A percentile compares a stretch with the other conserved stretches of the same genome.
Conservation (phyloP, 176 grass and related monocot species). For the Ananas comosus region DNA sequence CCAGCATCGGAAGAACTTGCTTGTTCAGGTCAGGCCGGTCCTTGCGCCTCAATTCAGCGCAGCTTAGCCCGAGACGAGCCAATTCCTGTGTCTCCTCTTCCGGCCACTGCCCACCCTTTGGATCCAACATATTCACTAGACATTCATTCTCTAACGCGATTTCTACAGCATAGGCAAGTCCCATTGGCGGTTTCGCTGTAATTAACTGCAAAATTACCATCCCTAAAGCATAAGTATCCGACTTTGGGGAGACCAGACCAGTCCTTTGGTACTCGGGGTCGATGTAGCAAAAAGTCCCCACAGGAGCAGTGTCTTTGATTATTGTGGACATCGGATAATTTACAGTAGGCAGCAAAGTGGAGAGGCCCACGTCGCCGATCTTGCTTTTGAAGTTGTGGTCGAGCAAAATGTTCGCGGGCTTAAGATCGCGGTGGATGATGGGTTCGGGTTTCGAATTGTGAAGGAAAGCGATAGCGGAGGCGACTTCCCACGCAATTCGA, state of each 20-base stretch:
- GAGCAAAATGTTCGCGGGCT: constrained; percentile 88
- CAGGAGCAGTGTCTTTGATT: constrained; percentile 1
- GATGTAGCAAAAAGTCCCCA: constrained; percentile 13
- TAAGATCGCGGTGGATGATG: constrained; percentile 90
- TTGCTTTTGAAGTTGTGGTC: constrained; percentile 66
- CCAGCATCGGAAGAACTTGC: constrained; percentile 40
- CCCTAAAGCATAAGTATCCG: constrained; percentile 59
- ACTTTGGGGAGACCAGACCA: constrained; percentile 50
- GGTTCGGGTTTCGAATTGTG: constrained; percentile 63
- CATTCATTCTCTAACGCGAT: constrained; percentile 35
- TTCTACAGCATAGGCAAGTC: constrained; percentile 49
- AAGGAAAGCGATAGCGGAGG: constrained; percentile 45
- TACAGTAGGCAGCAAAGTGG: constrained; percentile 51
- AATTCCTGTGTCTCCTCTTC: constrained; percentile 36
- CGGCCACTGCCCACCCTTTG: constrained; percentile 59
- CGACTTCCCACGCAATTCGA: constrained; percentile 60
- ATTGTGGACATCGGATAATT: neutral
- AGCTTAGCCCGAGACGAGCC: constrained; percentile 45
- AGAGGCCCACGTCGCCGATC: constrained; percentile 77
- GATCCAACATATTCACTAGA: constrained; percentile 47
- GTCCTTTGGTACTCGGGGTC: constrained; percentile 41
- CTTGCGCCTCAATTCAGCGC: constrained; percentile 55
- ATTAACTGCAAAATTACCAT: constrained; percentile 64
- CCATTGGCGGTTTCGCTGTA: constrained; percentile 50
- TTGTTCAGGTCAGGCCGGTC: constrained; percentile 50